A percentile compares a stretch with the other conserved stretches of the same genome.
Conservation (phyloP, 2,329 filamentous ascomycete species). For the Colletotrichum noveboracense region DNA sequence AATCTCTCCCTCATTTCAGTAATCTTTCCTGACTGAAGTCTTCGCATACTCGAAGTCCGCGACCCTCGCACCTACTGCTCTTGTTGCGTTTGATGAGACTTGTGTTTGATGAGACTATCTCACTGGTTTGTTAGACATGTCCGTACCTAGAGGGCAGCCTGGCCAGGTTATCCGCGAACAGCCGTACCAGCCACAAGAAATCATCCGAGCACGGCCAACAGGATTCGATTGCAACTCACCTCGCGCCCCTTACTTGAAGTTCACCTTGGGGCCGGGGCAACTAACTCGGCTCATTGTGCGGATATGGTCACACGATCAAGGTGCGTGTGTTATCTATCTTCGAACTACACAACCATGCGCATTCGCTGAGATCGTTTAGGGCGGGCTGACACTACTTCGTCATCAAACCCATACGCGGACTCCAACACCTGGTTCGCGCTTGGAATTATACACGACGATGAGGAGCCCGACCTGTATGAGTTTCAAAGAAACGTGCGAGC, state of each 20-base stretch:
- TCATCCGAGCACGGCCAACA: background rate
- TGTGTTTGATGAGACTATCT: background rate
- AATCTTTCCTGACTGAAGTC: background rate
- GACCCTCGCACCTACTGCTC: background rate
- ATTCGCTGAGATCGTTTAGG: background rate
- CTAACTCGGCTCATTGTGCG: background rate
- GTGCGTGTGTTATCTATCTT: background rate
- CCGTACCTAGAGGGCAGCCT: background rate
- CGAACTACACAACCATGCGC: fast-evolving
- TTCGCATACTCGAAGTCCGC: background rate
- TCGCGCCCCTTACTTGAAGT: background rate
- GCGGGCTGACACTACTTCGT: background rate
- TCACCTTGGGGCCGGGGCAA: background rate
- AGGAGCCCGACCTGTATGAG: background rate
- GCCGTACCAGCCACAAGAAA: background rate
- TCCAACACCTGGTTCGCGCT: background rate
- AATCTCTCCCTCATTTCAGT: background rate
- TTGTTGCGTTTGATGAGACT: background rate
- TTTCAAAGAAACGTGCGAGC: background rate
- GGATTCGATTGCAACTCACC: background rate
- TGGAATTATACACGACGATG: fast-evolving
- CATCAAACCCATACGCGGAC: background rate
- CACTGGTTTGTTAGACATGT: background rate
- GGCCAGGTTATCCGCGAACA: fast-evolving
- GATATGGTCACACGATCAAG: background rate